Percentiles rank a stretch among this genome's conserved stretches.
These are phyloP conservation scores for Carex arenaria DNA, from an alignment of 202 grass and related monocot species.

Conservation along the genomic window DNA sequence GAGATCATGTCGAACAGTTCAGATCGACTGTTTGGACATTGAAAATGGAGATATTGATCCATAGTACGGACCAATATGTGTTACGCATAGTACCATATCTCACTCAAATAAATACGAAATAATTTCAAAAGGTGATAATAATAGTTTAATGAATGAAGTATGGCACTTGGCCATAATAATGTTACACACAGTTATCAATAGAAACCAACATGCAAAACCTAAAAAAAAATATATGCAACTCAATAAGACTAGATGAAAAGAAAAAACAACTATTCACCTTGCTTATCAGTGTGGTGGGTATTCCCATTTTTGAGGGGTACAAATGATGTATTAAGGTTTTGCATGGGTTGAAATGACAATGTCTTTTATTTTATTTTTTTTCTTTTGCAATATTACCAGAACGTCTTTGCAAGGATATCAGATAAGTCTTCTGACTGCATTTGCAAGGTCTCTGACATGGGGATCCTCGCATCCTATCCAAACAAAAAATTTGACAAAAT, in stretches of 20 bases:
- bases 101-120: neutral
- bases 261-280: neutral
- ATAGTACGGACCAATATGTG: too few relatives aligned
- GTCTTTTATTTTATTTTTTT: neutral
- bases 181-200: neutral
- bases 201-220: neutral
- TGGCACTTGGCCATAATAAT: neutral
- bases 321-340: neutral
- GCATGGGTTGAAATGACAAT: neutral
- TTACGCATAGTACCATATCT: too few relatives aligned
- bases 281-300: neutral
- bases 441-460: slow-evolving; percentile 66
- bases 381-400: neutral
- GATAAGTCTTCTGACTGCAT: slow-evolving; percentile 41
- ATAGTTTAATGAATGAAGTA: neutral
- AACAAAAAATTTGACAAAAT: slow-evolving; percentile 3
- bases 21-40: too few relatives aligned
- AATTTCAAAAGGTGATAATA: neutral
- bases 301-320: neutral
- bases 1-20: too few relatives aligned
- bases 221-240: neutral
- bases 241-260: neutral
- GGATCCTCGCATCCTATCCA: slow-evolving; percentile 59
- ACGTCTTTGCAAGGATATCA: neutral
- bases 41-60: too few relatives aligned